These are phyloP conservation scores for Neolentinus lepideus DNA, from an alignment of 1,284 basidiomycete genomes.

Conservation along the genomic window DNA sequence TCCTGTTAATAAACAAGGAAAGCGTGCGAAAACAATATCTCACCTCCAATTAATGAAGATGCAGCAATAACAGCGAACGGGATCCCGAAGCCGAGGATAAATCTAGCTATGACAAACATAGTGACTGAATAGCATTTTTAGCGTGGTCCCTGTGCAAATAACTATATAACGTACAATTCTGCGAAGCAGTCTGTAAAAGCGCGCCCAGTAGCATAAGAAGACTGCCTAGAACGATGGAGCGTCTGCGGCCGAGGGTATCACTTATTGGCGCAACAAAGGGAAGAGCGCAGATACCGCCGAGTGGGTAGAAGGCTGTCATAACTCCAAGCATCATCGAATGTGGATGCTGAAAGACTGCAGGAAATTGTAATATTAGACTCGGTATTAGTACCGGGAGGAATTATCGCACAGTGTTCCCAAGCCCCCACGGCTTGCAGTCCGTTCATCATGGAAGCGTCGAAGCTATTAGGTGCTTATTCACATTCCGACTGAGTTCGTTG, in stretches of 20 bases:
- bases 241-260: not conserved
- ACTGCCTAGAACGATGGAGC: not conserved
- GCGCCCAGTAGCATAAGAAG: not conserved
- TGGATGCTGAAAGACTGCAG: constrained; percentile 9
- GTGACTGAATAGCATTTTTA: not conserved
- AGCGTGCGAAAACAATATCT: constrained; percentile 20
- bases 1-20: not conserved
- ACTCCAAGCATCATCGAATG: constrained; percentile 8
- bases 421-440: constrained; percentile 1
- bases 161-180: not conserved
- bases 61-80: constrained; percentile 1
- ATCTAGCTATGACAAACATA: not conserved
- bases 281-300: constrained; percentile 13
- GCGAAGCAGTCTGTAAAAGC: not conserved
- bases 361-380: constrained; percentile 14
- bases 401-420: not conserved
- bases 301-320: constrained; percentile 11
- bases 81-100: constrained; percentile 1
- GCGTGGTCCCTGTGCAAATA: not conserved
- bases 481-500: not conserved
- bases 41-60: not conserved
- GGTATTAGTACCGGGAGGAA: too few species aligned
- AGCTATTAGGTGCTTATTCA: not conserved
- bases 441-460: constrained; percentile 4
- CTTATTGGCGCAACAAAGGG: constrained; percentile 13